Evolutionary conservation across 1,284 basidiomycete genomes (phyloP), one percentile per base, ranked within the genome.

Genomic region (Malassezia brasiliensis): DNA sequence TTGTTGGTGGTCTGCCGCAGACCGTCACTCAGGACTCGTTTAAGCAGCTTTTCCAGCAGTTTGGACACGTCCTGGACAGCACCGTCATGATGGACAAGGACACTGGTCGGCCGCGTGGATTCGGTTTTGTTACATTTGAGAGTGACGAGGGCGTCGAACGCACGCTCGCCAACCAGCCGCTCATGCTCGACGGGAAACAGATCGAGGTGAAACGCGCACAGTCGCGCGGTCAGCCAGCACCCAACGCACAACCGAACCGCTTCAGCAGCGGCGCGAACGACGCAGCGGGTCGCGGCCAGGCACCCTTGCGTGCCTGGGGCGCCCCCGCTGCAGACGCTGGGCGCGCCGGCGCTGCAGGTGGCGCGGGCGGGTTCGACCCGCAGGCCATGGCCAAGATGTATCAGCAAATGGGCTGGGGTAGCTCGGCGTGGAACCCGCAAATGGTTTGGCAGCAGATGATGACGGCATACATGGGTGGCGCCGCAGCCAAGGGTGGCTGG

Each of bases 1-100:
- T 99, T 74, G 91, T 98, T 48, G 91, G 94, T 49, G 90, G 91
- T 36, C 81, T 99, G 7, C 87, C 93, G 0, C 84, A 87, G 19
- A 84, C 83, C 50, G 90, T 94, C 42, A 96, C 91, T 7, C 88
- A 87, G 20, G 90, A 94, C 66, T 87, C 85, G 7, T 89, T 98
- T 84, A 84, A 87, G 61, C 82, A 85, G 56, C 94, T 87, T 78
- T 93, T 96, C 76, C 83, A 84, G 40, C 87, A 91, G 72, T 82
- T 79, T 69, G 94, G 93, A 57, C 85, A 84, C 65, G 89, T 99
- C 59, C 85, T 91, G 69, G 93, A 98, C 75, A 90, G 91, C 47
- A 96, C 90, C 0, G 89, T 98, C 69, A 98, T 99, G 94, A 82
- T 96, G 69, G 94, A 99, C 77, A 86, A 90, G 50, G 90, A 96